These are phyloP conservation scores for Globisporangium perplexum DNA, from an alignment of 352 stramenopile genomes.

Conservation along the genomic window DNA sequence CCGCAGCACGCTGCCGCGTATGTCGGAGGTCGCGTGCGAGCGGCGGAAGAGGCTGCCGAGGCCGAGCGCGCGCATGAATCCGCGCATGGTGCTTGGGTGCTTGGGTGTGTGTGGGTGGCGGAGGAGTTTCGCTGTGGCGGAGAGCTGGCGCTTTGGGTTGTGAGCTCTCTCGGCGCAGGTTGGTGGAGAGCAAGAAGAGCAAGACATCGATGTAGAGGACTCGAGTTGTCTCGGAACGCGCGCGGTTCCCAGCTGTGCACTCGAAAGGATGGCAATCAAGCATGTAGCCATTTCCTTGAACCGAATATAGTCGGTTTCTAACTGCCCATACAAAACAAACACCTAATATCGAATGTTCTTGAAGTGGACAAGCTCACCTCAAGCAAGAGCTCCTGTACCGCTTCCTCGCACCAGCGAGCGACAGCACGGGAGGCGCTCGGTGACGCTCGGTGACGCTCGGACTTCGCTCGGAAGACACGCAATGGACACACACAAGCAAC, in stretches of 20 bases:
- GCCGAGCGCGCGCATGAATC: slow-evolving; percentile 59
- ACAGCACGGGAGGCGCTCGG: too few species aligned
- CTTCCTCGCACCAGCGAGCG: too few species aligned
- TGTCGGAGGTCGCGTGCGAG: slow-evolving; percentile 6
- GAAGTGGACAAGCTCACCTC: too few species aligned
- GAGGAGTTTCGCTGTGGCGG: slow-evolving; percentile 13
- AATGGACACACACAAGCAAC: not conserved
- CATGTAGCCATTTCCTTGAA: not conserved
- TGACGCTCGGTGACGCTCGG: not conserved
- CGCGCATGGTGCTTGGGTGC: slow-evolving; percentile 39
- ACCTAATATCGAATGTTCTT: too few species aligned
- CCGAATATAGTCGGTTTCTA: not conserved
- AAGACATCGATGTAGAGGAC: not conserved
- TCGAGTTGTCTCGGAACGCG: not conserved
- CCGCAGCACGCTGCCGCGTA: slow-evolving; percentile 18
- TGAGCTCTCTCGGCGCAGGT: slow-evolving; percentile 16
- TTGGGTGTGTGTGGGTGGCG: slow-evolving; percentile 4
- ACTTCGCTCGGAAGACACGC: not conserved
- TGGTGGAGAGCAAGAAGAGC: not conserved
- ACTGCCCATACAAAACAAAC: not conserved
- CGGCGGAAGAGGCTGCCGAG: slow-evolving; percentile 50
- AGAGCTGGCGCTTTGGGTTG: slow-evolving; percentile 26
- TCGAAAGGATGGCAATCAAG: not conserved
- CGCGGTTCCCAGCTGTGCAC: slow-evolving; percentile 1
- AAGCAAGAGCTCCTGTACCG: too few species aligned